Percentiles rank a stretch among this genome's conserved stretches.
phyloP scores from a whole-genome alignment of 2,329 filamentous ascomycete species.

The Myriosclerotinia curreyana region DNA sequence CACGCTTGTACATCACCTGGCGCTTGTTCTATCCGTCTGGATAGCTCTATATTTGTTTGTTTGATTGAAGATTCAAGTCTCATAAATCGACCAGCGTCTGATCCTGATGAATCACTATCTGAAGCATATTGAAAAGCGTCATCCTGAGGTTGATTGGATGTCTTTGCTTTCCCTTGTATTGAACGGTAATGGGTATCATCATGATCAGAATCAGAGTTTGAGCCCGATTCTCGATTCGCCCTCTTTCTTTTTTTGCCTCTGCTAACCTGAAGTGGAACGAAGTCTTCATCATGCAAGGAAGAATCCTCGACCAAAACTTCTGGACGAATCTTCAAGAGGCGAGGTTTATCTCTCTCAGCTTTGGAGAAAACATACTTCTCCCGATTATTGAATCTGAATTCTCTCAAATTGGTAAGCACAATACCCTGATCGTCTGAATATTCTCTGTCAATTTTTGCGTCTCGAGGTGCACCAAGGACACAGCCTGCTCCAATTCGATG shows the following conservation, averaged over 20 bases:
- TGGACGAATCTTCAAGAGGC: conserved; percentile 44
- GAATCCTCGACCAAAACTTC: conserved; percentile 34
- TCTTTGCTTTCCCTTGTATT: conserved; percentile 61
- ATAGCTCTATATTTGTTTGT: conserved; percentile 59
- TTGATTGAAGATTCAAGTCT: conserved; percentile 48
- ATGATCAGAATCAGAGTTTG: conserved; percentile 46
- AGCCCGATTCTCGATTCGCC: conserved; percentile 32
- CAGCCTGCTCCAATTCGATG: conserved; percentile 64
- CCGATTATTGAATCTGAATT: conserved; percentile 31
- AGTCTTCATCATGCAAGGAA: conserved; percentile 43
- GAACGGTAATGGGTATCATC: conserved; percentile 60
- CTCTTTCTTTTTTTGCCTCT: conserved; percentile 37
- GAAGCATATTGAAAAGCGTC: conserved; percentile 46
- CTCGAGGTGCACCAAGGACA: conserved; percentile 62
- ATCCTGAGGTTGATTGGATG: conserved; percentile 36
- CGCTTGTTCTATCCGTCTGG: conserved; percentile 58
- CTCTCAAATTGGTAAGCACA: conserved; percentile 46
- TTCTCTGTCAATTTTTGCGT: conserved; percentile 65
- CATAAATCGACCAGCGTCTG: conserved; percentile 39
- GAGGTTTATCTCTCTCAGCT: conserved; percentile 42
- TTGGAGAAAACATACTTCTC: conserved; percentile 49
- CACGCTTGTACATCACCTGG: conserved; percentile 69
- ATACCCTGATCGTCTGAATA: conserved; percentile 50
- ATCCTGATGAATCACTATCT: conserved; percentile 43
- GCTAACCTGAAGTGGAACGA: conserved; percentile 46